Base-by-base conservation (phyloP, 75 land plant genomes). In the Gnetum montanum region DNA sequence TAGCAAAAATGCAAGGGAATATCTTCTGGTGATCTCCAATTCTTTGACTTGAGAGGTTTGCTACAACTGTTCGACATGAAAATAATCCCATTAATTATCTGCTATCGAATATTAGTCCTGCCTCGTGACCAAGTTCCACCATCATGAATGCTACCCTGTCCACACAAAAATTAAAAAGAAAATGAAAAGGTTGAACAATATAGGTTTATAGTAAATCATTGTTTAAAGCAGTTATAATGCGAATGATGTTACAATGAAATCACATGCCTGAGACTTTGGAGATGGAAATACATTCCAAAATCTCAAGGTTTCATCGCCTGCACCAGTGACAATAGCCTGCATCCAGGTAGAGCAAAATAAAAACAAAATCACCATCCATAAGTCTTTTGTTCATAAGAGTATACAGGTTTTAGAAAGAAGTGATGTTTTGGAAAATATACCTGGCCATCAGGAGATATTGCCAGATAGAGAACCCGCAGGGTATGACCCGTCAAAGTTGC, bases 251-350 rank as follows among this genome's bases (percentile, higher is more conserved):
- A 6, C 4, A 19, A 33, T 27, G 22, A 18, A 10, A 16, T 18
- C 11, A 53, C 12, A 25, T 67, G 78, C 86, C 34, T 68, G 81
- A 29, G 90, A 63, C 62, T 88, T 92, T 26, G 71, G 61, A 43
- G 96, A 85, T 4, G 98, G 98, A 60, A 93, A 93, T 10, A 93
- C 63, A 48, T 91, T 93, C 98, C 98, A 93, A 57, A 92, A 93
- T 23, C 98, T 58, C 34, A 93, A 61, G 12, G 98, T 93, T 60
- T 93, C 98, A 60, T 89, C 98, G 2, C 98, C 98, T 24, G 98
- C 98, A 31, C 98, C 98, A 13, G 98, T 93, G 4, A 93, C 96
- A 46, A 93, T 88, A 31, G 98, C 85, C 83, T 93, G 77, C 59
- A 65, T 2, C 40, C 20, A 51, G 28, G 59, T 27, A 18, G 20